A percentile compares a stretch with the other conserved stretches of the same genome.
Evolutionary conservation across 1,139 yeast species (phyloP).

Genomic region (Torulaspora pretoriensis): DNA sequence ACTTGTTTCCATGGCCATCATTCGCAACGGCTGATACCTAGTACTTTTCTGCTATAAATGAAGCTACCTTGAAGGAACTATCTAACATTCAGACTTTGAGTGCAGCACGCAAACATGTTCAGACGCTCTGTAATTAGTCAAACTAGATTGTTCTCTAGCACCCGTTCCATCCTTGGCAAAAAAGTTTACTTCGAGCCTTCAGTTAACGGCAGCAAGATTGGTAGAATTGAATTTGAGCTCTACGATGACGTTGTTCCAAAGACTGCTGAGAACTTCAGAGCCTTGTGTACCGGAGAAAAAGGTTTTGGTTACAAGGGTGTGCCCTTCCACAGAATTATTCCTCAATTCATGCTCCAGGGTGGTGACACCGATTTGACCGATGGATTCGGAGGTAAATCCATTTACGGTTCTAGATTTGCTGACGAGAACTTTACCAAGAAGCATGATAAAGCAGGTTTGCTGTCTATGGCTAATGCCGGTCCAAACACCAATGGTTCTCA

Average conservation of each 20-base stretch:
- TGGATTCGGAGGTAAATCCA: conserved; percentile 95
- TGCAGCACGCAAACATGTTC: conserved; percentile 8
- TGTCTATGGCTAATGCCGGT: conserved; percentile 97
- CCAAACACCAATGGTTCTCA: conserved; percentile 95
- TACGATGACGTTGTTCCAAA: conserved; percentile 89
- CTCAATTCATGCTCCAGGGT: conserved; percentile 94
- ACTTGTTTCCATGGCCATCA: neutral
- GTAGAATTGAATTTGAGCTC: conserved; percentile 71
- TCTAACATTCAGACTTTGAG: neutral
- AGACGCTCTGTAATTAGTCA: conserved; percentile 16
- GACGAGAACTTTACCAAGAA: conserved; percentile 83
- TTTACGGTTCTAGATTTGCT: conserved; percentile 81
- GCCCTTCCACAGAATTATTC: conserved; percentile 90
- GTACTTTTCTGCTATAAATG: neutral
- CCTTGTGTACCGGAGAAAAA: conserved; percentile 57
- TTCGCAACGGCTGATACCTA: neutral
- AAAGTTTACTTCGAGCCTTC: conserved; percentile 83
- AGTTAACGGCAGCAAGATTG: conserved; percentile 70
- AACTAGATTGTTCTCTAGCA: conserved; percentile 28
- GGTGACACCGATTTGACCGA: conserved; percentile 92
- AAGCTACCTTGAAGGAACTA: neutral
- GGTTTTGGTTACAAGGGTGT: conserved; percentile 74
- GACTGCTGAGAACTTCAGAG: conserved; percentile 79
- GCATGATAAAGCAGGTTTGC: conserved; percentile 79
- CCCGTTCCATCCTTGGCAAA: conserved; percentile 37